Evolutionary conservation across 768 basidiomycete species (phyloP).

Genomic region (Tricholoma sp.): DNA sequence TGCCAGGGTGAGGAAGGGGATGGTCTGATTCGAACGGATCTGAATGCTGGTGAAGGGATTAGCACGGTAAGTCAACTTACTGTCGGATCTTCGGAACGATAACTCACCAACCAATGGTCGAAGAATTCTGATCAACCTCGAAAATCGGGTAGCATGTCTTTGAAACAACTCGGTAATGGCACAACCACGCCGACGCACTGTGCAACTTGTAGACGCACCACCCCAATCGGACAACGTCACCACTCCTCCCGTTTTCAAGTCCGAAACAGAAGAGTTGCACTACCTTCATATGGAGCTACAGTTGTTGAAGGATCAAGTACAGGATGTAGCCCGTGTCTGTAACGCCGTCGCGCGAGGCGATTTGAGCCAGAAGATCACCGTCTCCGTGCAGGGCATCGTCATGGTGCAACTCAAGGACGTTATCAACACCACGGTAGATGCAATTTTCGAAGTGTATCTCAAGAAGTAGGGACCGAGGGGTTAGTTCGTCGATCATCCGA

Average conservation of each 20-base stretch:
- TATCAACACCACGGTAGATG: constrained; percentile 58
- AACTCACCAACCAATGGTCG: too few species aligned
- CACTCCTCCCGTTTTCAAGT: neutral
- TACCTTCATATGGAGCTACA: constrained; percentile 45
- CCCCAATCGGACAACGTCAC: neutral
- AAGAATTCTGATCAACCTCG: neutral
- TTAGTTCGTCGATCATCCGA: neutral
- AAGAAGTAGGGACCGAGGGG: constrained; percentile 62
- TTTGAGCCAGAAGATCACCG: constrained; percentile 73
- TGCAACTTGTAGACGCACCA: neutral
- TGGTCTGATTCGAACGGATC: neutral
- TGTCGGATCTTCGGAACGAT: neutral
- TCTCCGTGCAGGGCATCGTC: constrained; percentile 70
- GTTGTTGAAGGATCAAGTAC: constrained; percentile 79
- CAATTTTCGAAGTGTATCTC: constrained; percentile 85
- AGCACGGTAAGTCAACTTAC: neutral
- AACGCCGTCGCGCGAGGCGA: constrained; percentile 79
- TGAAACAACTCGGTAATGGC: neutral
- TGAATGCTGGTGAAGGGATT: neutral
- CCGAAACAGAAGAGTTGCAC: neutral
- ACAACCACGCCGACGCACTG: neutral
- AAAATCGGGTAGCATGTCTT: neutral
- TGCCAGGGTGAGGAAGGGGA: neutral
- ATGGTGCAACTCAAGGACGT: constrained; percentile 81
- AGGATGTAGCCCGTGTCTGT: constrained; percentile 76